These are phyloP conservation scores for Epichloe amarillans DNA, from an alignment of 2,329 filamentous ascomycete species.

Conservation along the genomic window DNA sequence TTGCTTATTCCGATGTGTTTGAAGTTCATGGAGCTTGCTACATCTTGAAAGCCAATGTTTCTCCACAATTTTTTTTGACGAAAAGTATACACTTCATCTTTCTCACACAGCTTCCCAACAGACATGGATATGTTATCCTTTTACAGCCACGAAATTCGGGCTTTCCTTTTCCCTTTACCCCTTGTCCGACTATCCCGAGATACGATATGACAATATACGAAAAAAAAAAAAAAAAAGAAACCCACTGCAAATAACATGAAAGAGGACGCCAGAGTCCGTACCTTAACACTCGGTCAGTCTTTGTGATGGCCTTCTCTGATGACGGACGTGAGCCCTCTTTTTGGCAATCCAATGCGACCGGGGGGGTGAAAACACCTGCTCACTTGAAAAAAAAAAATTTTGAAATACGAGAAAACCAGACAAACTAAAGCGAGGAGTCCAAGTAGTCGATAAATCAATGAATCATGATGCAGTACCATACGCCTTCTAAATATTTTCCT, in stretches of 20 bases:
- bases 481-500: not conserved
- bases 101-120: no score
- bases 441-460: not conserved
- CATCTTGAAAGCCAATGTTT: no score
- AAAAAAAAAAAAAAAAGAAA: not conserved
- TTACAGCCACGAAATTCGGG: no score
- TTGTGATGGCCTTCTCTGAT: not conserved
- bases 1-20: no score
- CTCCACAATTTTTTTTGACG: no score
- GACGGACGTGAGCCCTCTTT: not conserved
- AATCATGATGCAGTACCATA: not conserved
- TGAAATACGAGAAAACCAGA: not conserved
- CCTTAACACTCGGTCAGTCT: not conserved
- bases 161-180: not conserved
- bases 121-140: no score
- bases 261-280: not conserved
- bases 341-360: no score
- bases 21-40: no score
- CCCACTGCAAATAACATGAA: not conserved
- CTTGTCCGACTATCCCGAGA: no score
- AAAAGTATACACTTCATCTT: no score
- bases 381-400: not conserved
- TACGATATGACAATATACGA: not conserved
- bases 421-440: not conserved
- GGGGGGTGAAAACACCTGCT: no score